A percentile compares a stretch with the other conserved stretches of the same genome.
Evolutionary conservation across 106 monocot genomes (phyloP).

Genomic region (Amphibolis antarctica): DNA sequence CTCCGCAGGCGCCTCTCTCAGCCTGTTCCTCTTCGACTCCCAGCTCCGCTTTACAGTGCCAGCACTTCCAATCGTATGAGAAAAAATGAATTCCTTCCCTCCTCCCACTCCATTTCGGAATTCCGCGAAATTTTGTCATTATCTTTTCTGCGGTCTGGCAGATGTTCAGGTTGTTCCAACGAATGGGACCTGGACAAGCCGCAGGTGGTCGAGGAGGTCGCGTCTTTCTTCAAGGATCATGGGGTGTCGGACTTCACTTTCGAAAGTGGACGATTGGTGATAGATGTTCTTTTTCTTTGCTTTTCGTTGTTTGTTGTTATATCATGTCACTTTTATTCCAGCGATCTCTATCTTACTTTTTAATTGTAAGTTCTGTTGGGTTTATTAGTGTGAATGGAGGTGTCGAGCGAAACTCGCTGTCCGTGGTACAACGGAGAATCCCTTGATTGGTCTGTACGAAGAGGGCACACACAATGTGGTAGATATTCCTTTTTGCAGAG

Average conservation of each 20-base stretch:
- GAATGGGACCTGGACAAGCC: conserved; percentile 74
- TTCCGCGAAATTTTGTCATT: neutral
- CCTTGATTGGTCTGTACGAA: conserved; percentile 72
- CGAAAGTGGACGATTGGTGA: conserved; percentile 52
- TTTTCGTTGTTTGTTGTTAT: neutral
- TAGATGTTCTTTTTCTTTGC: neutral
- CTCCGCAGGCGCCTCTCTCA: neutral
- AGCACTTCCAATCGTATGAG: conserved; percentile 64
- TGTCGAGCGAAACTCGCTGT: conserved; percentile 91
- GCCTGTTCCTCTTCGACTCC: conserved; percentile 16
- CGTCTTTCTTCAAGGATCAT: conserved; percentile 42
- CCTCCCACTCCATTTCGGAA: too few relatives aligned
- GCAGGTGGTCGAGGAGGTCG: conserved; percentile 42
- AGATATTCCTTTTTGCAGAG: conserved; percentile 89
- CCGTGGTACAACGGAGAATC: conserved; percentile 59
- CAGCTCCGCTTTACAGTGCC: conserved; percentile 44
- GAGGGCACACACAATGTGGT: conserved; percentile 88
- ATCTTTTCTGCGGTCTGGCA: conserved; percentile 7
- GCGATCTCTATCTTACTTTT: neutral
- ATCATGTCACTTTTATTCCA: neutral
- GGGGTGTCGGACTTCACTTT: conserved; percentile 76
- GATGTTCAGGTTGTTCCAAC: conserved; percentile 84
- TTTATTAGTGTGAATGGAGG: conserved; percentile 76
- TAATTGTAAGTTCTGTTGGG: neutral
- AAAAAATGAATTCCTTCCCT: neutral